Evolutionary conservation across 768 basidiomycete genomes (phyloP).

Genomic region (Cantharellus cinnabarinus): DNA sequence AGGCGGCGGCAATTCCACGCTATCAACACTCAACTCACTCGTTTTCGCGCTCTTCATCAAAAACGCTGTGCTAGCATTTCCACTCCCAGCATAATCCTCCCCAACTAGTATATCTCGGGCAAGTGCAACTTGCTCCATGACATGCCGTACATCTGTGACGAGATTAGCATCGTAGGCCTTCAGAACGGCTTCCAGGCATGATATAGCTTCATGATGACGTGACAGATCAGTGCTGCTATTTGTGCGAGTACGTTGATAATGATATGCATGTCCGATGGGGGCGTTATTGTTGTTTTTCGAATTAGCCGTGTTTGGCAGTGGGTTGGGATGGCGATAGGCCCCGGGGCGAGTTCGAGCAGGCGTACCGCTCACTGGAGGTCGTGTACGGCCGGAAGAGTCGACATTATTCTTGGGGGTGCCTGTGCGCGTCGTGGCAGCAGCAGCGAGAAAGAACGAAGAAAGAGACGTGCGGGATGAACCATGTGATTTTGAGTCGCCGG

Average conservation of each 20-base stretch:
- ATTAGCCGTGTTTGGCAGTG: no score
- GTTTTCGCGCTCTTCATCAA: no score
- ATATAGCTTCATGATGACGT: not conserved
- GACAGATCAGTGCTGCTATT: not conserved
- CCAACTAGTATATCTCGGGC: not conserved
- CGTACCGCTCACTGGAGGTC: not conserved
- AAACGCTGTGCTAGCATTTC: no score
- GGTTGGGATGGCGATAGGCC: not conserved
- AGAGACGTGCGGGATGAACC: not conserved
- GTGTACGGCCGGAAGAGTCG: not conserved
- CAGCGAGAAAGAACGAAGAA: not conserved
- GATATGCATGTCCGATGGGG: not conserved
- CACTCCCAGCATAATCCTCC: not conserved
- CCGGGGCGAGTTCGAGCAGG: not conserved
- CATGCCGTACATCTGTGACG: not conserved
- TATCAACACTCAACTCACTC: no score
- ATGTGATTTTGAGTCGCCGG: no score
- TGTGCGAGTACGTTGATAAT: not conserved
- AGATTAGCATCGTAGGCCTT: not conserved
- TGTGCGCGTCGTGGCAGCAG: not conserved
- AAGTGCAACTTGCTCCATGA: not conserved
- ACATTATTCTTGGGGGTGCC: not conserved
- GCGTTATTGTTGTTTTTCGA: no score
- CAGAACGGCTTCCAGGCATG: not conserved
- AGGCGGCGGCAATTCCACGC: no score